phyloP scores from a whole-genome alignment of 192 early-diverging fungal genomes.

The Fimicolochytrium jonesii region DNA sequence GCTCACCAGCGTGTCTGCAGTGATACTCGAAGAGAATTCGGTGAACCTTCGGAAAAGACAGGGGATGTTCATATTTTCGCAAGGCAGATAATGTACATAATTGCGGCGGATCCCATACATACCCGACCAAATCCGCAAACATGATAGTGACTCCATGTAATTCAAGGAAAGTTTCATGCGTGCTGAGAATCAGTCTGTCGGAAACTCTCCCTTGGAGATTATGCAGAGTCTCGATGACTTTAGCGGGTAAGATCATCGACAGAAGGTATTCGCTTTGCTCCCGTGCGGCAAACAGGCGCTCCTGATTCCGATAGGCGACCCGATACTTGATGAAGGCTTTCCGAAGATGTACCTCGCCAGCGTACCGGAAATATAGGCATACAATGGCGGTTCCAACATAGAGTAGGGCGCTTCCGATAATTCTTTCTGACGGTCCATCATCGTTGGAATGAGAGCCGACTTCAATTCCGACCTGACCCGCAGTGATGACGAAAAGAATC shows the following conservation, averaged over 20 bases:
- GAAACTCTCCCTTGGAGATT: constrained; percentile 17
- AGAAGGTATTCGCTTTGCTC: constrained; percentile 29
- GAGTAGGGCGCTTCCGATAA: constrained; percentile 15
- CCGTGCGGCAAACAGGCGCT: constrained; percentile 12
- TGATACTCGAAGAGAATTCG: constrained; percentile 22
- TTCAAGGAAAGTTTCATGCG: constrained; percentile 29
- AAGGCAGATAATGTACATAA: neutral
- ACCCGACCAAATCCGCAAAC: constrained; percentile 41
- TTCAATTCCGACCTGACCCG: constrained; percentile 22
- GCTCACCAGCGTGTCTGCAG: constrained; percentile 23
- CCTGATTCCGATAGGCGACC: constrained; percentile 21
- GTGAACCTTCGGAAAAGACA: too few relatives aligned
- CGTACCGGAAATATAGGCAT: constrained; percentile 16
- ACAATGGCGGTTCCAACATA: constrained; percentile 27
- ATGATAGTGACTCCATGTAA: constrained; percentile 30
- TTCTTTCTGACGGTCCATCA: neutral
- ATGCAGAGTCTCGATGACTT: constrained; percentile 23
- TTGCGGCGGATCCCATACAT: too few relatives aligned
- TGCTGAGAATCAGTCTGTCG: constrained; percentile 7
- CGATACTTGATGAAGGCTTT: constrained; percentile 25
- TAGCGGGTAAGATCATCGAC: constrained; percentile 31
- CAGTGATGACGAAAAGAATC: neutral
- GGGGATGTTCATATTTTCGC: too few relatives aligned
- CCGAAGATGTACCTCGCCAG: constrained; percentile 20
- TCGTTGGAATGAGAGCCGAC: neutral